Base-by-base conservation (phyloP, 2,329 filamentous ascomycete species). In the Xylaria hypoxylon region DNA sequence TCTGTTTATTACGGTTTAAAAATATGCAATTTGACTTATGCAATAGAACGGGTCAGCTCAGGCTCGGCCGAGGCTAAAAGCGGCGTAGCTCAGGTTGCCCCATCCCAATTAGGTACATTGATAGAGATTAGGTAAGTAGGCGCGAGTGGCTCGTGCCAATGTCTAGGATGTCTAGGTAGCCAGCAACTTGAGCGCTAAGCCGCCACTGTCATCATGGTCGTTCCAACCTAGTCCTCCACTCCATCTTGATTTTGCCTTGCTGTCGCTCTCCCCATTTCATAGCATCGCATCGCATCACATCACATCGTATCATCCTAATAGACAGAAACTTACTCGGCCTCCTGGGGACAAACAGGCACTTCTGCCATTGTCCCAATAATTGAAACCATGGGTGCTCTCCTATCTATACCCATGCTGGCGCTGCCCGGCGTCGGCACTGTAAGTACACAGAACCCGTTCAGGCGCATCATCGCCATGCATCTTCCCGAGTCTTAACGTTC, bases 321-420 rank as follows among this genome's bases (percentile, higher is more conserved):
- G 13, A 57, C 15, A 48, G n/a, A 19, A 55, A 48, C 10, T 11
- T 6, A 2, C 47, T 44, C 48, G 1, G 17, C 50, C 50, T 45
- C 28, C 33, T n/a, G 28, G 52, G 44, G 51, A 47, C 40, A 45
- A 35, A 40, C 24, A 33, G 59, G 55, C 58, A 19, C n/a, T 40
- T 60, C 45, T 59, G 42, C 56, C 55, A 15, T 67, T 57, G 15
- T 31, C 59, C 57, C 44, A 33, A 57, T 48, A 51, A 65, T 47
- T 26, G 15, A 51, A 52, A 67, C 24, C 50, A 99, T 99, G 96
- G 96, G 96, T 77, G 95, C 93, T 73, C 83, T 97, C 75, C 86
- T 99, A 62, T 97, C 95, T 69, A 80, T 99, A 68, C 96, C 96
- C 73, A 85, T 99, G 70, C 83, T 99, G 81, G 94, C 93, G 72